A percentile compares a stretch with the other conserved stretches of the same genome.
phyloP scores from a whole-genome alignment of 257 asterid genomes.

The Fraxinus cuspidata region DNA sequence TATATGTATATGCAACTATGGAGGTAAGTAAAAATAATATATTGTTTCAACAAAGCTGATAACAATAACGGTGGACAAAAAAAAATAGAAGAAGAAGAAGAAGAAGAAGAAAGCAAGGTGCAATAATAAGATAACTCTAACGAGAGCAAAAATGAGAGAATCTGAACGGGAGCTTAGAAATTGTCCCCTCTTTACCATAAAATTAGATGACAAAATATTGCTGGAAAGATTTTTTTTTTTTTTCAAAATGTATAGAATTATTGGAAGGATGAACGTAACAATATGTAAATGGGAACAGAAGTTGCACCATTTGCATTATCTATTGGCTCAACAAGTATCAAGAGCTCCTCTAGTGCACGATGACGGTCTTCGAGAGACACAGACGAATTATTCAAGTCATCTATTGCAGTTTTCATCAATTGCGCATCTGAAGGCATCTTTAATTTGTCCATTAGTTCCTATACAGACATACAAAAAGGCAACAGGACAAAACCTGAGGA shows the following conservation, averaged over 20 bases:
- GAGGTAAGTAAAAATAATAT: not conserved
- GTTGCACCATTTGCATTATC: slow-evolving; percentile 79
- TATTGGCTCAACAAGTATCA: slow-evolving; percentile 82
- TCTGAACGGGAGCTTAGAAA: not conserved
- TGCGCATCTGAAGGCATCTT: slow-evolving; percentile 82
- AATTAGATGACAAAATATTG: not conserved
- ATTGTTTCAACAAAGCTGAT: not conserved
- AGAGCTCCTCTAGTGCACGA: slow-evolving; percentile 86
- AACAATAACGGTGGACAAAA: not conserved
- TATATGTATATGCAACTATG: not conserved
- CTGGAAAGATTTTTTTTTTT: not conserved
- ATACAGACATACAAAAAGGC: slow-evolving; percentile 24
- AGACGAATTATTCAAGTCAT: slow-evolving; percentile 67
- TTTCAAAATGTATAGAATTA: not conserved
- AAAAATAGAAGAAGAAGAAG: not conserved
- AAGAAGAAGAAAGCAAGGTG: not conserved
- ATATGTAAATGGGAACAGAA: not conserved
- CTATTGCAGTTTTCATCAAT: slow-evolving; percentile 73
- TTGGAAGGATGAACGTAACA: not conserved
- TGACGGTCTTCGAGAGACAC: slow-evolving; percentile 63
- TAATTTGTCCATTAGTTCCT: slow-evolving; percentile 75
- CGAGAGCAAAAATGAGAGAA: not conserved
- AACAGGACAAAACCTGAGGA: slow-evolving; percentile 22
- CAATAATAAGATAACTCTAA: not conserved
- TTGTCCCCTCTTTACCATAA: not conserved